phyloP scores from a whole-genome alignment of 495 filamentous ascomycete genomes.

The Durotheca rogersii region DNA sequence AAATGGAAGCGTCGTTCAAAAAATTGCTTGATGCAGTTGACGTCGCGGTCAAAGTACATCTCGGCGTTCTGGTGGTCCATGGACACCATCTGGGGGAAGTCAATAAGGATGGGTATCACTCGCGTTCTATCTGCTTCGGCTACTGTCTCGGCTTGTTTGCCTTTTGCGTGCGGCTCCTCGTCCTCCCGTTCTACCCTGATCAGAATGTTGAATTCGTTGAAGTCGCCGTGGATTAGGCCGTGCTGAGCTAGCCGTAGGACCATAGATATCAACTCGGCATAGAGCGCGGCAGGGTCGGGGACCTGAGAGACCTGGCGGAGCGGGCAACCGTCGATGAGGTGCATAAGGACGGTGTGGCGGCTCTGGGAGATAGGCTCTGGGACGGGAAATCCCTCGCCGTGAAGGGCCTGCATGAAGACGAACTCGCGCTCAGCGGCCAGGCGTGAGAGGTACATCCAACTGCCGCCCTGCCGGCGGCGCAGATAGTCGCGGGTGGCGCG shows the following conservation, averaged over 20 bases:
- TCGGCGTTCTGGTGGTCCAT: conserved; percentile 89
- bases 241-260: conserved; percentile 81
- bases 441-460: conserved; percentile 96
- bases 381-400: conserved; percentile 81
- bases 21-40: conserved; percentile 89
- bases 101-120: conserved; percentile 77
- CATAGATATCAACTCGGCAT: conserved; percentile 84
- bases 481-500: conserved; percentile 96
- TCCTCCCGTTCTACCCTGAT: conserved; percentile 67
- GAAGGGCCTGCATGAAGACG: conserved; percentile 85
- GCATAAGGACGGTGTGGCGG: conserved; percentile 95
- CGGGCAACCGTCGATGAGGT: conserved; percentile 82
- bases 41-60: conserved; percentile 94
- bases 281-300: conserved; percentile 74
- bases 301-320: conserved; percentile 80
- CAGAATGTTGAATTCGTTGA: conserved; percentile 99
- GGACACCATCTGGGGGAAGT: conserved; percentile 99
- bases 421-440: conserved; percentile 90
- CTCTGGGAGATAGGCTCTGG: conserved; percentile 83
- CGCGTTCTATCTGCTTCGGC: conserved; percentile 29
- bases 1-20: conserved; percentile 90
- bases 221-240: conserved; percentile 96
- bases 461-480: conserved; percentile 69
- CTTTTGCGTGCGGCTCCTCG: conserved; percentile 13
- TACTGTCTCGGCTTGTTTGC: conserved; percentile 28